Base-by-base conservation (phyloP, 2,329 filamentous ascomycete genomes). In the Verticillium isaacii region DNA sequence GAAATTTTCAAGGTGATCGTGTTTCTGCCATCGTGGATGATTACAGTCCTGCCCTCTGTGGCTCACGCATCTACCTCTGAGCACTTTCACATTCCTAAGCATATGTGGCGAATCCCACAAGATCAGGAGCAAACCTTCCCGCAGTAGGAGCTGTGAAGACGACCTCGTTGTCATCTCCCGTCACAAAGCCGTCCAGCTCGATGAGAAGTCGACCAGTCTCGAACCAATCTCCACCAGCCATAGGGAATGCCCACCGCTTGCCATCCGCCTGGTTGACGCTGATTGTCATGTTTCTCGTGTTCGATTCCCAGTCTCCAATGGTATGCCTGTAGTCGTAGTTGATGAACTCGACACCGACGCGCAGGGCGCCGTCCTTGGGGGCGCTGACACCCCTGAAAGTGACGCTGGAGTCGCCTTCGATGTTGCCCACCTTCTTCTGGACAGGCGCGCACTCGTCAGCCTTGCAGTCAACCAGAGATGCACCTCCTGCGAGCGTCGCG, bases 201-300 rank as follows among this genome's bases (percentile, higher is more conserved):
- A 84, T 68, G 0, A 73, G 72, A 65, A 84, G 62, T 0, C 78
- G 74, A 1, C 77, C 79, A 0, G 75, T 76, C 69, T 84, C 81
- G 60, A 73, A 79, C 82, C 82, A 85, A 61, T 83, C 77, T 2
- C 75, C 72, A 0, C 81, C 82, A 0, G 79, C 77, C 15, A 84
- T 71, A 0, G 82, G 81, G 25, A 83, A 81, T 0, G 81, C 80
- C 64, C 82, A 79, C 1, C 81, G 69, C 66, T 81, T 79, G 0
- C 74, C 69, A 0, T 66, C 60, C 0, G 69, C 71, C 1, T 72
- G 75, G 32, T 84, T 84, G n/a, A 84, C 74, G 0, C 74, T 67
- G 15, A 85, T 69, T 0, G 81, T 82, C 67, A 83, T 73, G 60
- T 84, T 84, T 1, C 81, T 71, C 0, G 80, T 78, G 65, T 83